Base-by-base conservation (phyloP, 2,329 filamentous ascomycete genomes). In the Spiromastix sp. region DNA sequence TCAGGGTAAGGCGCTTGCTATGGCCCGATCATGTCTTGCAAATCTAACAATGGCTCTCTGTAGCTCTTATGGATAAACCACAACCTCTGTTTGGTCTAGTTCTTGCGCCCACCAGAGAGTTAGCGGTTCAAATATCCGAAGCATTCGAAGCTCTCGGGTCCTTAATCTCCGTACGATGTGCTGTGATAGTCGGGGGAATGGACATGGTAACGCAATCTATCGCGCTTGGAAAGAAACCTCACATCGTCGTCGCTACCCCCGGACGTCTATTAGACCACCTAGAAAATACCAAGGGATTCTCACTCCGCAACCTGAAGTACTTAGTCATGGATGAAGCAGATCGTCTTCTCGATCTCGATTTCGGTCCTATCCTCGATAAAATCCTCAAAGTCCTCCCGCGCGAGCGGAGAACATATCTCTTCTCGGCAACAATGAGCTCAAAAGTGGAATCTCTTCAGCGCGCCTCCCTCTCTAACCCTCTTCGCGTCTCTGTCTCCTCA, bases 261-360 rank as follows among this genome's bases (percentile, higher is more conserved):
- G 89, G 87, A 34, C 77, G 89, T 38, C 66, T 95, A 15, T 68
- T 95, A 4, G 91, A 96, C 51, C 91, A 98, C 49, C 66, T 96
- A 6, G 86, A 96, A 56, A 94, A 94, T 61, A 98, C 91, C 2
- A 95, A 94, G 59, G 89, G 91, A 8, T 96, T 98, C 61, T 87
- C 81, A 2, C 65, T 96, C 32, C 74, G 81, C 19, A 71, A 73
- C 3, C 67, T 95, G 24, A 87, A 87, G 52, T 94, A 89, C 53
- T 68, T 96, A 3, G 87, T 95, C 42, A 86, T 96, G 75, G 89
- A 95, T 53, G 89, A 95, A 63, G 89, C 89, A 16, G 89, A 96
- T 57, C 71, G 87, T 39, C 70, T 96, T 7, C 73, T 96, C 2
- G 91, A 98, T 54, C 79, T 95, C 56, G 87, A 95, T 57, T 96